Evolutionary conservation across 164 flowering plant genomes (phyloP).

Genomic region (Akebia trifoliata): DNA sequence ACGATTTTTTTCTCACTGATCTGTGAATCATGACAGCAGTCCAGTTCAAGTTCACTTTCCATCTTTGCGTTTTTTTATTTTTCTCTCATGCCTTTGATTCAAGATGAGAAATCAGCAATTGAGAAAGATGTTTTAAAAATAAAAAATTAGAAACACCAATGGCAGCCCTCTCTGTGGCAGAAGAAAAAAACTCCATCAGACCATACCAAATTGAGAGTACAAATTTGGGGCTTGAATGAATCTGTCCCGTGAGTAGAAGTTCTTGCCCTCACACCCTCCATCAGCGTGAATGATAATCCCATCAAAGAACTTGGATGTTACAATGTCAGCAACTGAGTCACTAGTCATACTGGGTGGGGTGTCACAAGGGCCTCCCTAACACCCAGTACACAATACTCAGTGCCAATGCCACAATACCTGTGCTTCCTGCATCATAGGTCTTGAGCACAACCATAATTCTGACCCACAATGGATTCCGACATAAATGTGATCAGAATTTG

Average conservation of each 20-base stretch:
- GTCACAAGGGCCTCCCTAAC: conserved; percentile 38
- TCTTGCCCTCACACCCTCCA: conserved; percentile 25
- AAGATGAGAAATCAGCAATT: too few relatives aligned
- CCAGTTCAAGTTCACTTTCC: too few relatives aligned
- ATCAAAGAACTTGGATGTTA: conserved; percentile 30
- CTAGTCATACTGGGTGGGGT: conserved; percentile 8
- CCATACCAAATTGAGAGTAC: conserved; percentile 28
- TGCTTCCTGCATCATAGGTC: conserved; percentile 38
- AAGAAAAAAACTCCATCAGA: too few relatives aligned
- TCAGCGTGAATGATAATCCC: conserved; percentile 30
- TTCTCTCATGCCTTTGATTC: too few relatives aligned
- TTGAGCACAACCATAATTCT: conserved; percentile 40
- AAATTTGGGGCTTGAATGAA: conserved; percentile 25
- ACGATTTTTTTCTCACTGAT: too few relatives aligned
- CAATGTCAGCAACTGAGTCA: conserved; percentile 28
- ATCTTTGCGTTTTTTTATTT: too few relatives aligned
- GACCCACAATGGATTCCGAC: conserved; percentile 11
- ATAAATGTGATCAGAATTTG: conserved; percentile 9
- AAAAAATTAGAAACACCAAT: too few relatives aligned
- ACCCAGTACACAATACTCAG: conserved; percentile 34
- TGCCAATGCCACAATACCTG: conserved; percentile 41
- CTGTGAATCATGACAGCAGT: too few relatives aligned
- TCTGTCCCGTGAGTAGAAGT: conserved; percentile 25
- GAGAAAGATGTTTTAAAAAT: too few relatives aligned
- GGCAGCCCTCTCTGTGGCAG: too few relatives aligned